Evolutionary conservation across 352 stramenopile genomes (phyloP).

Genomic region (Phytophthora sojae): DNA sequence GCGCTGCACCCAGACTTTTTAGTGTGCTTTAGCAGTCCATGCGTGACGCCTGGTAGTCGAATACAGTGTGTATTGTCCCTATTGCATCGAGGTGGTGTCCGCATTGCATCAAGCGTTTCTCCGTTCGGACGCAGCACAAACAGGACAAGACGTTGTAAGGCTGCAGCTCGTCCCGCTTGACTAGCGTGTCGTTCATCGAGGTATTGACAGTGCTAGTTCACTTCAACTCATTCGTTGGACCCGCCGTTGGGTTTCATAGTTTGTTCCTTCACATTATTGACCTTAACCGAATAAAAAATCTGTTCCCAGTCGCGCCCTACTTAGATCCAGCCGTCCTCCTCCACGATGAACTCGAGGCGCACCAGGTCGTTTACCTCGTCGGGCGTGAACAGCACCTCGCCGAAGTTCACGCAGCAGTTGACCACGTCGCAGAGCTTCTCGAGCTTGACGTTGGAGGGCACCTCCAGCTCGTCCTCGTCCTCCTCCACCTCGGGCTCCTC

Average conservation of each 20-base stretch:
- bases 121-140: not conserved
- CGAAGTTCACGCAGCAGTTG: conserved; percentile 73
- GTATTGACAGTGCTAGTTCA: no score
- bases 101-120: not conserved
- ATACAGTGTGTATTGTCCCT: conserved; percentile 27
- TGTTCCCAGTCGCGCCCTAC: conserved; percentile 2
- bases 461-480: conserved; percentile 46
- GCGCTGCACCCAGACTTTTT: conserved; percentile 11
- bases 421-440: conserved; percentile 60
- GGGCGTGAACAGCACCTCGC: conserved; percentile 56
- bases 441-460: conserved; percentile 48
- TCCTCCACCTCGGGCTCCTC: conserved; percentile 45
- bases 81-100: conserved; percentile 4
- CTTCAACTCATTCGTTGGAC: not conserved
- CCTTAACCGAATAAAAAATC: conserved; percentile 44
- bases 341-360: conserved; percentile 79
- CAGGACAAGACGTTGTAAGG: not conserved
- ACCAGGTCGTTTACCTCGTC: conserved; percentile 73
- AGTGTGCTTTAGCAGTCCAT: conserved; percentile 29
- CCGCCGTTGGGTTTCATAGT: conserved; percentile 10
- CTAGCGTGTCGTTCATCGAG: not conserved
- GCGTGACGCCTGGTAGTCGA: conserved; percentile 25
- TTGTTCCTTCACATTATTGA: conserved; percentile 30
- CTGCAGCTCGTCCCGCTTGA: not conserved
- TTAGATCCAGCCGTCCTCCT: conserved; percentile 88